Evolutionary conservation across 306 rosid genomes (phyloP), one percentile per base, ranked within the genome.

Genomic region (Corylus heterophylla): DNA sequence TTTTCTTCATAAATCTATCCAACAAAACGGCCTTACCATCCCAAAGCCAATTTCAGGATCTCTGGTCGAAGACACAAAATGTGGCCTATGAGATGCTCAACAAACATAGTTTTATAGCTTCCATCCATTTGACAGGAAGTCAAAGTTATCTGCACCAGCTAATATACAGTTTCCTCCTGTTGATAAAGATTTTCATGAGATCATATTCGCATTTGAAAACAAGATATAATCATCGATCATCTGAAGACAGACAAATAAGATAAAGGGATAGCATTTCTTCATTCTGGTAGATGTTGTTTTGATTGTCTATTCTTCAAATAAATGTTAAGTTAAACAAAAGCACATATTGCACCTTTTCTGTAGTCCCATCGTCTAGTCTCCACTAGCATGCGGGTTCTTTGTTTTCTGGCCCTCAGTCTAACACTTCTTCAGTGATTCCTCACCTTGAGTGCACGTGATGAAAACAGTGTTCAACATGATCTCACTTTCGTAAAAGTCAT

Each of bases 51-150:
- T 12, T 62, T 62, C 18, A 10, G 69, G 39, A 62, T 62, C 39
- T 62, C 29, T 13, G 8, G 69, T 62, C 69, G 81, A 67, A 78
- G 64, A 73, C 83, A 74, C 77, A 80, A 78, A 27, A 25, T 39
- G 69, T 56, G 54, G 83, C 50, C 54, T 71, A 78, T 45, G 69
- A 70, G 31, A 61, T 66, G 61, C 74, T 58, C 71, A 31, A 71
- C 4, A 35, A 72, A 14, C 61, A 1, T 42, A 73, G 61, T 31
- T 71, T 47, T 7, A 54, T 69, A 55, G 80, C 80, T 82, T 74
- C 70, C 56, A 45, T 77, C 44, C 70, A 71, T 35, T 68, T 71
- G 79, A 69, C 58, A 77, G 52, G 70, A 66, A 69, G 75, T 76
- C 59, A 58, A 58, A 58, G 31, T 12, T 12, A 58, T 20, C 13